phyloP scores from a whole-genome alignment of 75 land plant species.

The Larix kaempferi region DNA sequence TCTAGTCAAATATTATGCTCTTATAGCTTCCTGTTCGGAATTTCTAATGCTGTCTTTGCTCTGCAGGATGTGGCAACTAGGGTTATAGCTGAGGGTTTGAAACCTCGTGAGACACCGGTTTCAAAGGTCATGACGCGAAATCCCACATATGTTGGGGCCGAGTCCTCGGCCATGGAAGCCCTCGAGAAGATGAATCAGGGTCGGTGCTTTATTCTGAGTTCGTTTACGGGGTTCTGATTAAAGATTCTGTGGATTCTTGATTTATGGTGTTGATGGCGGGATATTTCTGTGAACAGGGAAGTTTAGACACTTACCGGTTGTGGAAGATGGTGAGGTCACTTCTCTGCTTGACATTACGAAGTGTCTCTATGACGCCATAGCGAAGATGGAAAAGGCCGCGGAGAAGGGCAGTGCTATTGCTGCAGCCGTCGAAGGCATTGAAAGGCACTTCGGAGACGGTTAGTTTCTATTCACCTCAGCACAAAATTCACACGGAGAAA shows the following conservation, averaged over 20 bases:
- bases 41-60: background rate
- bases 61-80: conserved; percentile 79
- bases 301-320: conserved; percentile 91
- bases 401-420: conserved; percentile 93
- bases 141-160: conserved; percentile 74
- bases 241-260: background rate
- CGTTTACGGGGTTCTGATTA: background rate
- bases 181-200: conserved; percentile 93
- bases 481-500: background rate
- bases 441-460: conserved; percentile 67
- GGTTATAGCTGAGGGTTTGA: conserved; percentile 85
- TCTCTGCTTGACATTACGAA: conserved; percentile 84
- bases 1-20: background rate
- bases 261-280: background rate
- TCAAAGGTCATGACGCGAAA: conserved; percentile 90
- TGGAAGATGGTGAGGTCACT: conserved; percentile 90
- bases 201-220: conserved; percentile 8
- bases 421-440: conserved; percentile 92
- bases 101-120: conserved; percentile 76
- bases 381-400: conserved; percentile 92
- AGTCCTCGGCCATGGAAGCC: conserved; percentile 87
- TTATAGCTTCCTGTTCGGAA: background rate
- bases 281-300: conserved; percentile 44
- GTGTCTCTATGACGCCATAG: conserved; percentile 91
- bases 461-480: background rate